Conservation (phyloP, 306 rosid genomes). For the Gynostemma pentaphyllum region DNA sequence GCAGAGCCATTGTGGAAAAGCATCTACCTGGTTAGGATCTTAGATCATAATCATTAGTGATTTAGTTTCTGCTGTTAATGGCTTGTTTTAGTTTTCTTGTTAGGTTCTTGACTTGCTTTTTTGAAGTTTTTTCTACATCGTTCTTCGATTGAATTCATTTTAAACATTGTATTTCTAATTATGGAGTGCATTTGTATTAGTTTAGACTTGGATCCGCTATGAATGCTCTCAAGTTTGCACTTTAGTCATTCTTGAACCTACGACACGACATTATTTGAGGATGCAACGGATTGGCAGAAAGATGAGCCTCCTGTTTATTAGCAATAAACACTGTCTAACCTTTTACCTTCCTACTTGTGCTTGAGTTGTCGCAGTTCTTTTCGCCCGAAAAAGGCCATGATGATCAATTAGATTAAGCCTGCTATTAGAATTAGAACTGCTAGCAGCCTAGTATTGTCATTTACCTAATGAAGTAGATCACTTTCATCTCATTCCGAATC, state of each 20-base stretch:
- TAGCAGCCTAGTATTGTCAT: background rate
- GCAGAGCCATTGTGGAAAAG: too few relatives aligned
- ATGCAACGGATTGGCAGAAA: background rate
- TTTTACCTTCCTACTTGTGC: too few relatives aligned
- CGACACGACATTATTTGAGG: background rate
- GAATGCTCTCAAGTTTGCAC: background rate
- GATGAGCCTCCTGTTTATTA: background rate
- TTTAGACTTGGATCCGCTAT: background rate
- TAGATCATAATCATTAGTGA: background rate
- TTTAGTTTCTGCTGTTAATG: background rate
- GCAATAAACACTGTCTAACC: background rate
- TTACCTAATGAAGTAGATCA: background rate
- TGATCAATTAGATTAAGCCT: too few relatives aligned
- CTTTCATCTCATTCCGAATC: background rate
- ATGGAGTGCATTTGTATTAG: background rate
- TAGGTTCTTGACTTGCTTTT: background rate
- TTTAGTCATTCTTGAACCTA: background rate
- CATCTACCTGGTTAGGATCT: background rate
- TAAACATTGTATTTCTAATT: background rate
- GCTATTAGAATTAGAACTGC: too few relatives aligned
- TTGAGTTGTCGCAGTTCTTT: too few relatives aligned
- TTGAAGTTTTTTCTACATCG: background rate
- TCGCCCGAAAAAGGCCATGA: too few relatives aligned
- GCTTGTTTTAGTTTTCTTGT: background rate
- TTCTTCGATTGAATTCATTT: background rate